Base-by-base conservation (phyloP, 179 eudicot genomes). In the Sideroxylon spinosum region DNA sequence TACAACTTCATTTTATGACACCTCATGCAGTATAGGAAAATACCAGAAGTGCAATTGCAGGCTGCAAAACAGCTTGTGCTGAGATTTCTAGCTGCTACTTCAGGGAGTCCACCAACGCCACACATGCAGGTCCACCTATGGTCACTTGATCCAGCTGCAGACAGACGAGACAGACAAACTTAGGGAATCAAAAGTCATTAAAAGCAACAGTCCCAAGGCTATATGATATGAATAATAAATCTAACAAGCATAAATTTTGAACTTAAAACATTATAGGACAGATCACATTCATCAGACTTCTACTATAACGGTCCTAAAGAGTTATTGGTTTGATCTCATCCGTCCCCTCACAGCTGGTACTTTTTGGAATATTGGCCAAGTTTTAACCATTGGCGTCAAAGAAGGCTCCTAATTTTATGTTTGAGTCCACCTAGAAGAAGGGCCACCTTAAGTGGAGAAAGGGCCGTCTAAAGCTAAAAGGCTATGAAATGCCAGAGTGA, bases 21-120 rank as follows among this genome's bases (percentile, higher is more conserved):
- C 46, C 14, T 71, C 62, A 56, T 57, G 11, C 62, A 68, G 13
- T 75, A 22, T 1, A 46, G 73, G 0, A 49, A 71, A 44, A 79
- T 91, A 94, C 98, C 98, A 61, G 93, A 88, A 77, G 84, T 81
- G 88, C 98, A 94, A 78, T 88, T 80, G 87, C 98, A 94, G 71
- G 89, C 81, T 1, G 90, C 85, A 78, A 94, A 94, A 88, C 98
- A 94, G 81, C 75, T 84, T 68, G 28, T 74, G 57, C 79, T 83
- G 70, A 75, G 87, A 73, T 73, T 82, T 63, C 80, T 75, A n/a
- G 82, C 79, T 49, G 84, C 84, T 75, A 92, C 73, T 79, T 59
- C 60, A 78, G 97, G 98, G 60, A 91, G 79, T 59, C 82, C 74
- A 85, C 83, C 90, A 72, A 62, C 81, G 74, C 76, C 72, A 79